phyloP scores from a whole-genome alignment of 2,329 filamentous ascomycete species.

The Fusarium equiseti region DNA sequence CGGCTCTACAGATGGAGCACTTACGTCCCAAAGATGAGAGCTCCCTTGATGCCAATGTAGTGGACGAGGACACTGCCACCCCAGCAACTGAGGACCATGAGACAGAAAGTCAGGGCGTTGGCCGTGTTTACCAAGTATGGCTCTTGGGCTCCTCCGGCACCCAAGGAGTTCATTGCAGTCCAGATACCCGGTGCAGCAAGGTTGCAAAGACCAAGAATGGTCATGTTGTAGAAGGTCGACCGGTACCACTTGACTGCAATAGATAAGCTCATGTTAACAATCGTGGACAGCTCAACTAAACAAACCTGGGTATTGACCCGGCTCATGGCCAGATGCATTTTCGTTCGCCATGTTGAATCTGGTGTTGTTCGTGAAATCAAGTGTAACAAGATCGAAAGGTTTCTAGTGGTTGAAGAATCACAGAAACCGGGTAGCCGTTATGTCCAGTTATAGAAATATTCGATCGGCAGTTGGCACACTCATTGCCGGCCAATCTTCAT shows the following conservation, averaged over 20 bases:
- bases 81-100: slow-evolving; percentile 79
- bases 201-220: slow-evolving; percentile 77
- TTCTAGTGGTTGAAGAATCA: neutral
- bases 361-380: neutral
- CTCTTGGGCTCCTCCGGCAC: slow-evolving; percentile 74
- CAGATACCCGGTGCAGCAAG: slow-evolving; percentile 78
- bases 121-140: slow-evolving; percentile 72
- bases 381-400: neutral
- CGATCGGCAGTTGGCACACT: neutral
- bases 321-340: neutral
- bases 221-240: slow-evolving; percentile 78
- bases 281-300: neutral
- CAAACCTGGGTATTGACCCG: neutral
- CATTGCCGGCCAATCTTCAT: neutral
- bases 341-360: neutral
- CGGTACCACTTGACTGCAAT: slow-evolving; percentile 74
- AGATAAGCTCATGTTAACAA: neutral
- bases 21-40: slow-evolving; percentile 76
- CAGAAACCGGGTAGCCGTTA: neutral
- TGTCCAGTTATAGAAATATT: neutral
- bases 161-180: slow-evolving; percentile 79
- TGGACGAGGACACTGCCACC: slow-evolving; percentile 73
- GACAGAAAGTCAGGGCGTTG: slow-evolving; percentile 77
- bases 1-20: slow-evolving; percentile 30
- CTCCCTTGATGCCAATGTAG: slow-evolving; percentile 77